A percentile compares a stretch with the other conserved stretches of the same genome.
Evolutionary conservation across 345 rosid species (phyloP).

Genomic region (Rhizophora mangle): DNA sequence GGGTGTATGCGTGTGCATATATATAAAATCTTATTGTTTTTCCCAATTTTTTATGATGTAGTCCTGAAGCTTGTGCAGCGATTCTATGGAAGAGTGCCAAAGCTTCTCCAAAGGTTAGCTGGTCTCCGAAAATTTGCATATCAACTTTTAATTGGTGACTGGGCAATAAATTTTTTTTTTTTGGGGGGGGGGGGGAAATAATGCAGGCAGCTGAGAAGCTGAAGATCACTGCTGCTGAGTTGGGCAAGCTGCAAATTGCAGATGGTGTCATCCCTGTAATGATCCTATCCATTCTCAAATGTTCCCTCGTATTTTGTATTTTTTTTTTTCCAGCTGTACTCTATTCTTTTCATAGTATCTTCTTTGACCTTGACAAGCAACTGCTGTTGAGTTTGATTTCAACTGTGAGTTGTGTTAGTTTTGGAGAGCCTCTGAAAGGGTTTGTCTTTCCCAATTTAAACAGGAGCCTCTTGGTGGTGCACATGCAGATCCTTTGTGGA

Average conservation of each 20-base stretch:
- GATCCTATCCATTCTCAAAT: slow-evolving; percentile 13
- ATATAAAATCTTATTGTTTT: neutral
- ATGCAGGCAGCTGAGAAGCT: slow-evolving; percentile 89
- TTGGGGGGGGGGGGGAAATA: too few relatives aligned
- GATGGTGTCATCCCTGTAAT: slow-evolving; percentile 88
- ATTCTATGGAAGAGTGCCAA: slow-evolving; percentile 89
- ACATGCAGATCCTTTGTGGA: slow-evolving; percentile 85
- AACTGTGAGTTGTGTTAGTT: slow-evolving; percentile 11
- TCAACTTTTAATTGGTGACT: slow-evolving; percentile 13
- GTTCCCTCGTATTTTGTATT: slow-evolving; percentile 8
- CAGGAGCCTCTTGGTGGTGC: slow-evolving; percentile 98
- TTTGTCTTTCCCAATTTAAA: slow-evolving; percentile 14
- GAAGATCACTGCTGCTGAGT: slow-evolving; percentile 73
- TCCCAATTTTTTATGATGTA: slow-evolving; percentile 24
- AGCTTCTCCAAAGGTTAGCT: slow-evolving; percentile 82
- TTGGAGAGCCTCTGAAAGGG: slow-evolving; percentile 13
- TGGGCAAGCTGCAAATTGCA: slow-evolving; percentile 68
- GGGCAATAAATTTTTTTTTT: slow-evolving; percentile 18
- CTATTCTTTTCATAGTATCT: neutral
- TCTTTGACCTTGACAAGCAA: neutral
- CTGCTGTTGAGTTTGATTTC: slow-evolving; percentile 16
- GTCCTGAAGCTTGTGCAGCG: slow-evolving; percentile 99
- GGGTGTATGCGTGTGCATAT: neutral
- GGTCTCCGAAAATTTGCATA: slow-evolving; percentile 10
- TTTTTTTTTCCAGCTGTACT: neutral